Base-by-base conservation (phyloP, 495 filamentous ascomycete genomes). In the Oleoguttula mirabilis region DNA sequence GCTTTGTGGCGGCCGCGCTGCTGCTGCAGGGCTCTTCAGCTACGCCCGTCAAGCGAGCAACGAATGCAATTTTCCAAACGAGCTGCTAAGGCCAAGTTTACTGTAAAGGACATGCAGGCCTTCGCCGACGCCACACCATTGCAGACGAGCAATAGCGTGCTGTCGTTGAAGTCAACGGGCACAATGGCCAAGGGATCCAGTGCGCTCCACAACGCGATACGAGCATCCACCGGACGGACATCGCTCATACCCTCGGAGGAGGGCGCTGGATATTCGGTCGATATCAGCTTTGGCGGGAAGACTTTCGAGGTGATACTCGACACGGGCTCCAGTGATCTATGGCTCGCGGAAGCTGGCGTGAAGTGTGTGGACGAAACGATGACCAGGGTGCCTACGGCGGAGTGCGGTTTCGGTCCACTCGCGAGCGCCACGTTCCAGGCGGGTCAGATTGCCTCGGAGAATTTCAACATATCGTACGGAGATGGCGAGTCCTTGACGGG, bases 261-360 rank as follows among this genome's bases (percentile, higher is more conserved):
- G 2, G 50, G 46, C 15, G 21, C 8, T 3, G 33, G 12, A 2
- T 54, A 49, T 27, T 35, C 41, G 24, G 39, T 54, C 20, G 36
- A 40, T 10, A 36, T 56, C 10, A 41, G 34, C 1, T 54, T 75
- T 20, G 68, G 65, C 6, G 56, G 48, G 38, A 40, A 66, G 41
- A 68, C 57, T 1, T 72, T 76, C 43, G 46, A 62, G 5, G 53
- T 71, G 12, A 65, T 72, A 28, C 60, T 82, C 39, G 78, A 80
- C 51, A 80, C 76, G 11, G 76, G 77, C 3, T 74, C 68, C 39
- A 68, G 63, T 45, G 78, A 82, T 48, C 76, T 73, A 4, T 80
- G 75, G 67, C 50, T 80, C 12, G 62, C 69, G n/a, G 49, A 65
- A 32, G 45, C 52, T 4, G 60, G 61, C n/a, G 78, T 69, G 38